Percentiles rank a stretch among this genome's conserved stretches.
Conservation (phyloP, 768 basidiomycete species). For the Tulasnella sp. region DNA sequence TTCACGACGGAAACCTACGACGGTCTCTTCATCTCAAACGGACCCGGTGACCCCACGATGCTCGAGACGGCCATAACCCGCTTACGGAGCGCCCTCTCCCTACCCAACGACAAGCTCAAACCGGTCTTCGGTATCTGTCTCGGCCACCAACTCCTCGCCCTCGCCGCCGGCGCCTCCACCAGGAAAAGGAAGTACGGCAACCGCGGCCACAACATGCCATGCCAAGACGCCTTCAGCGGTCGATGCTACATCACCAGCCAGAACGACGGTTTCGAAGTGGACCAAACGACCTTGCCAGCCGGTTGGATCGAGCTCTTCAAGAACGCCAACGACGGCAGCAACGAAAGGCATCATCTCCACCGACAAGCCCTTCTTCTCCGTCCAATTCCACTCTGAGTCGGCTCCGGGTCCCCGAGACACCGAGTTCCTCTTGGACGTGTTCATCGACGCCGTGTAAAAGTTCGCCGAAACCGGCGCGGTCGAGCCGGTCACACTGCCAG, state of each 20-base stretch:
- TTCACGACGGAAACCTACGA: conserved; percentile 87
- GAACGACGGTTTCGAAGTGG: conserved; percentile 98
- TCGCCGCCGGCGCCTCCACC: conserved; percentile 91
- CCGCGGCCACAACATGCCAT: conserved; percentile 98
- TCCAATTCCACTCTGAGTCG: conserved; percentile 98
- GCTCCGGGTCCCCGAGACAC: conserved; percentile 97
- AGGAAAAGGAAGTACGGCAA: conserved; percentile 99
- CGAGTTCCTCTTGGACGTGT: conserved; percentile 98
- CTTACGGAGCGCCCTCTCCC: conserved; percentile 61
- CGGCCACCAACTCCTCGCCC: conserved; percentile 94
- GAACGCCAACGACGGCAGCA: conserved; percentile 96
- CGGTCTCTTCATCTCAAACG: conserved; percentile 96
- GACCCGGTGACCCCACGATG: conserved; percentile 94
- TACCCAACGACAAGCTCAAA: conserved; percentile 60
- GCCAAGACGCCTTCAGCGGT: conserved; percentile 89
- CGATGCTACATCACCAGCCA: conserved; percentile 99
- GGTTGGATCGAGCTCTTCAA: conserved; percentile 95
- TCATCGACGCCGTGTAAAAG: conserved; percentile 84
- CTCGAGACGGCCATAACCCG: conserved; percentile 70
- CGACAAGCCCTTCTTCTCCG: conserved; percentile 94
- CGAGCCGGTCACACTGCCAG: conserved; percentile 68
- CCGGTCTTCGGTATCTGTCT: conserved; percentile 99
- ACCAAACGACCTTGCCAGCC: conserved; percentile 69
- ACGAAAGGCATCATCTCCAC: conserved; percentile 97
- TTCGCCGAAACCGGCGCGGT: conserved; percentile 62